Evolutionary conservation across 306 rosid genomes (phyloP), one percentile per base, ranked within the genome.

Genomic region (Chamaecrista fasciculata): DNA sequence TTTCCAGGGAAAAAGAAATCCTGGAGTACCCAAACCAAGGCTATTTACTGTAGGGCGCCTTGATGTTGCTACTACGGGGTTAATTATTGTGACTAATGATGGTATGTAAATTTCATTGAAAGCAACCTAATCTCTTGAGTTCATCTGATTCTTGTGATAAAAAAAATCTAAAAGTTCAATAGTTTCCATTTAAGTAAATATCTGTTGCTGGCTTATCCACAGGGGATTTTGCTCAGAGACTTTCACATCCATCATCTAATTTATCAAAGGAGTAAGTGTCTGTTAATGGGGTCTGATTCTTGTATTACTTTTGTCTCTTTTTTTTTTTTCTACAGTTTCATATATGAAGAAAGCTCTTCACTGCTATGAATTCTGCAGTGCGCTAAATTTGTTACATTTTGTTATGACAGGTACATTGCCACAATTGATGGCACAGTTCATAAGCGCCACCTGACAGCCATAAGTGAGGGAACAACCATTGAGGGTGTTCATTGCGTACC

Each of bases 1-100:
- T 67, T 58, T 57, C 50, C 86, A 93, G 98, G 87, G 71, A 57
- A 90, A 85, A 83, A 83, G 77, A 65, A 73, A 82, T 65, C 72
- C 85, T 15, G 98, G 94, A 42, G 73, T 72, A 69, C 89, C 96
- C 47, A 72, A 74, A 31, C 97, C 98, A 42, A 79, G 98, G 31
- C 67, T 93, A 51, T 93, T 90, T 70, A 93, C 98, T 4, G 91
- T 93, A 29, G 98, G 98, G 44, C 93, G 98, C 71, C 97, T 93
- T 76, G 98, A 93, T 82, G 98, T 93, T 85, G 97, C 96, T 63
- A 93, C 98, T 7, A 88, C 90, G 39, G 98, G 98, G 51, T 82
- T 93, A 80, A 85, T 93, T 82, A 76, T 93, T 75, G 97, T 93
- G 76, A 93, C 98, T 44, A 90, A 93, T 76, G 98, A 93, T 60